These are phyloP conservation scores for Fusarium sp. DNA, from an alignment of 2,329 filamentous ascomycete species.

Conservation along the genomic window DNA sequence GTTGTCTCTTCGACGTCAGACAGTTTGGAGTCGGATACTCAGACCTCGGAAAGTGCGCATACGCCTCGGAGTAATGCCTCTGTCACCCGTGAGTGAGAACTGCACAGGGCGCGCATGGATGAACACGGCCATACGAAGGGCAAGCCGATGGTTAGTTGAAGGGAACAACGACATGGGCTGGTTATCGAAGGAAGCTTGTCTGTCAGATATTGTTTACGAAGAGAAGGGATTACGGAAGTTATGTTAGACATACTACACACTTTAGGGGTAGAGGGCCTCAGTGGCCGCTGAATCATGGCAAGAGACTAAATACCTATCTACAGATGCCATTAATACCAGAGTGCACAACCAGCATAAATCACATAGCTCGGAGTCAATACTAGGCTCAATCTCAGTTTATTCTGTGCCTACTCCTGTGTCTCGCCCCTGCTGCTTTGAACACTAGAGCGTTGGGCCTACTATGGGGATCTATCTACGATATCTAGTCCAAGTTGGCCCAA, in stretches of 20 bases:
- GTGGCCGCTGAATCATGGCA: constrained; percentile 22
- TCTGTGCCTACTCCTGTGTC: neutral
- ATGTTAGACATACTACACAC: constrained; percentile 36
- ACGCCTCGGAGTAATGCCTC: constrained; percentile 31
- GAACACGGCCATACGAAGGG: neutral
- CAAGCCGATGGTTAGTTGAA: neutral
- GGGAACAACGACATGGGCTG: neutral
- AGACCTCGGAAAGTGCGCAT: constrained; percentile 4
- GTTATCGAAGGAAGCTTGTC: neutral
- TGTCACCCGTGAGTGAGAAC: constrained; percentile 18
- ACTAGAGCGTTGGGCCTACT: neutral
- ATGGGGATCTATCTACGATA: neutral
- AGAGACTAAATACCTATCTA: constrained; percentile 25
- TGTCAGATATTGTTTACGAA: neutral
- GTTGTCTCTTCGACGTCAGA: constrained; percentile 41
- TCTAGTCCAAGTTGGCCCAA: neutral
- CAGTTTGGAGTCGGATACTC: constrained; percentile 19
- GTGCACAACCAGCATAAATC: constrained; percentile 25
- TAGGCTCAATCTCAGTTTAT: neutral
- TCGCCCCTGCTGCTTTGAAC: neutral
- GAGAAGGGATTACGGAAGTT: constrained; percentile 15
- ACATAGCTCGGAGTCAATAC: neutral
- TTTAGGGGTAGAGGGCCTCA: constrained; percentile 33
- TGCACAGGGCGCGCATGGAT: neutral
- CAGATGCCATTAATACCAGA: constrained; percentile 35